Evolutionary conservation across 768 basidiomycete genomes (phyloP), one percentile per base, ranked within the genome.

Genomic region (Gymnopilus dilepis): DNA sequence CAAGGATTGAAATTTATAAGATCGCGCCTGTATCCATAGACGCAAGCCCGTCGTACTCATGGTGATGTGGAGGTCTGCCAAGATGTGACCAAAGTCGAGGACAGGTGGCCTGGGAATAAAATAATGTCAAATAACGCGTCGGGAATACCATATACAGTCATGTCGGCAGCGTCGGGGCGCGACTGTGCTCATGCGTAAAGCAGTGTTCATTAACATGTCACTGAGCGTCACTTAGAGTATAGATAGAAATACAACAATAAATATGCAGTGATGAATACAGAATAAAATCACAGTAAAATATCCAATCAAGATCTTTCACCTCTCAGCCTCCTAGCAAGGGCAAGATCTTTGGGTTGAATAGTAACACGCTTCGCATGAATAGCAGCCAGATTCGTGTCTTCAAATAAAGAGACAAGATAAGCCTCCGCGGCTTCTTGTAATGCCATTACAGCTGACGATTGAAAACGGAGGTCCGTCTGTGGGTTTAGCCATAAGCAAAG

Each of bases 381-480:
- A 59, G 84, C 85, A 60, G 84, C 84, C 68, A 87, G 73, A 72
- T 87, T 86, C 67, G 86, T 87, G 72, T 88, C 87, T 70, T 88
- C 87, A 68, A 89, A 88, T 58, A 90, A 78, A 42, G 88, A 89
- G 65, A 89, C 87, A 53, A 90, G 85, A 78, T 90, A 89, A 31
- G 88, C 89, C 70, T 85, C 84, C 17, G 83, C 82, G 12, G 86
- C 86, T 72, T 88, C 87, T 73, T 89, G 87, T 41, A 89, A 81
- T 38, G 87, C 87, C 77, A 85, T 83, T 40, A 89, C 83, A 59
- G 86, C 86, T 22, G 86, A 86, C 17, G 87, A 88, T 78, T 88
- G 87, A 82, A 91, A 91, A 60, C 88, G 86, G 59, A 92, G 84
- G 70, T 91, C 89, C 65, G 88, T 90, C 87, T 84, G 58, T 17